phyloP scores from a whole-genome alignment of 768 basidiomycete species.

The Mycena pura region DNA sequence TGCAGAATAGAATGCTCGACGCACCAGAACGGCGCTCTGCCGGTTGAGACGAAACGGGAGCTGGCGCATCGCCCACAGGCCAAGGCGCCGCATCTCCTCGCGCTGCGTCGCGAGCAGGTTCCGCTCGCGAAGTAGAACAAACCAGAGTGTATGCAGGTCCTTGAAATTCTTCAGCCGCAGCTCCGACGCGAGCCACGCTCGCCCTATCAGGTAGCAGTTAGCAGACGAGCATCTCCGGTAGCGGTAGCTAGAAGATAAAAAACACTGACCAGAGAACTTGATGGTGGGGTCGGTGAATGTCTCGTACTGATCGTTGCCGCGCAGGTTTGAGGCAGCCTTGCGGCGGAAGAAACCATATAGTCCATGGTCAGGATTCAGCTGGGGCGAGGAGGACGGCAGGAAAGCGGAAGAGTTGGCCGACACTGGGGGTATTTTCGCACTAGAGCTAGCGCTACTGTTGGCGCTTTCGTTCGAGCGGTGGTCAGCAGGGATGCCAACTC shows the following conservation, averaged over 20 bases:
- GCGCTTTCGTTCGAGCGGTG: background rate
- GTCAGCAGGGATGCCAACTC: conserved; percentile 1
- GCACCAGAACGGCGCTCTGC: conserved; percentile 52
- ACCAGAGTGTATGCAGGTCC: conserved; percentile 96
- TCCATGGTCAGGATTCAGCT: conserved; percentile 63
- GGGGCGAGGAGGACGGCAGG: conserved; percentile 2
- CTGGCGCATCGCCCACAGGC: conserved; percentile 36
- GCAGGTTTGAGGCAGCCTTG: conserved; percentile 50
- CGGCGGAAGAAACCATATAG: conserved; percentile 79
- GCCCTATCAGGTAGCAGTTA: conserved; percentile 54
- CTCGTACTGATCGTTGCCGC: conserved; percentile 61
- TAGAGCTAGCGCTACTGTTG: conserved; percentile 4
- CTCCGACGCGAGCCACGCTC: conserved; percentile 87
- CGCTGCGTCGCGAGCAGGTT: conserved; percentile 90
- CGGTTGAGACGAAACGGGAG: conserved; percentile 3
- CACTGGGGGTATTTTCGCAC: background rate
- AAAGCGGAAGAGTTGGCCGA: conserved; percentile 1
- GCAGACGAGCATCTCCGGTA: no score
- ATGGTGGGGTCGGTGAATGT: conserved; percentile 31
- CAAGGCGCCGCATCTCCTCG: conserved; percentile 75
- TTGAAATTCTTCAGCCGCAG: conserved; percentile 90
- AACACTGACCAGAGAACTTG: conserved; percentile 4
- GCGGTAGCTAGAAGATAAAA: no score
- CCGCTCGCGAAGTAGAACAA: conserved; percentile 84
- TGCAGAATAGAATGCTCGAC: conserved; percentile 22